Conservation (phyloP, 106 monocot species). For the Cymbidium sinense region DNA sequence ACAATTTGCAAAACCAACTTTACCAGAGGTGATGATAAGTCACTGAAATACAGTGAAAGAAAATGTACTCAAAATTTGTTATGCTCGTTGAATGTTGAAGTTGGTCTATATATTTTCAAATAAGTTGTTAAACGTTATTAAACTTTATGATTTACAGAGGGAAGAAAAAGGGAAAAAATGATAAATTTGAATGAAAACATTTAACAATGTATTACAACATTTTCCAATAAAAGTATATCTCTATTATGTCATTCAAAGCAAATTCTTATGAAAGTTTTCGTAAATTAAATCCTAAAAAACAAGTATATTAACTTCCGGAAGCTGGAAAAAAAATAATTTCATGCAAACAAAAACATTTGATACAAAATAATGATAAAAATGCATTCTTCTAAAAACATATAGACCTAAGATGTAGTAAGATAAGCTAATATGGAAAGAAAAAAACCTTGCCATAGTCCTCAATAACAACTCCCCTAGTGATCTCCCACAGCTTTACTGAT, state of each 20-base stretch:
- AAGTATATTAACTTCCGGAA: background rate
- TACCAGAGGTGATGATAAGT: too few relatives aligned
- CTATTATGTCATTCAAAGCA: background rate
- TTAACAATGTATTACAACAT: background rate
- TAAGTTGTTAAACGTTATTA: too few relatives aligned
- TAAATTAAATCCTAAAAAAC: background rate
- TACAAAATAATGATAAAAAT: background rate
- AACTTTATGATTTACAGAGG: too few relatives aligned
- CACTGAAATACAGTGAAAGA: too few relatives aligned
- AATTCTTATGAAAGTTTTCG: background rate
- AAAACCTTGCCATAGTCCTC: slow-evolving; percentile 91
- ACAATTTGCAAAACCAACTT: too few relatives aligned
- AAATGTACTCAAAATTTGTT: too few relatives aligned
- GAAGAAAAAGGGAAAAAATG: background rate
- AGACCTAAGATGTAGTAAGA: background rate
- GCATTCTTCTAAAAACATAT: background rate
- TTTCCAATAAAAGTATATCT: background rate
- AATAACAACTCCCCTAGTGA: slow-evolving; percentile 76
- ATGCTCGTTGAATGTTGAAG: too few relatives aligned
- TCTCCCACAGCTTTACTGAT: slow-evolving; percentile 93
- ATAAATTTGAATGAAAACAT: background rate
- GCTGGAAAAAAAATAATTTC: background rate
- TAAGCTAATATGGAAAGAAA: slow-evolving; percentile 3
- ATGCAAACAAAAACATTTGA: background rate
- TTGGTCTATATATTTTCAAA: too few relatives aligned